Conservation (phyloP, 208 protist genomes). For the Trypanosoma rangeli region DNA sequence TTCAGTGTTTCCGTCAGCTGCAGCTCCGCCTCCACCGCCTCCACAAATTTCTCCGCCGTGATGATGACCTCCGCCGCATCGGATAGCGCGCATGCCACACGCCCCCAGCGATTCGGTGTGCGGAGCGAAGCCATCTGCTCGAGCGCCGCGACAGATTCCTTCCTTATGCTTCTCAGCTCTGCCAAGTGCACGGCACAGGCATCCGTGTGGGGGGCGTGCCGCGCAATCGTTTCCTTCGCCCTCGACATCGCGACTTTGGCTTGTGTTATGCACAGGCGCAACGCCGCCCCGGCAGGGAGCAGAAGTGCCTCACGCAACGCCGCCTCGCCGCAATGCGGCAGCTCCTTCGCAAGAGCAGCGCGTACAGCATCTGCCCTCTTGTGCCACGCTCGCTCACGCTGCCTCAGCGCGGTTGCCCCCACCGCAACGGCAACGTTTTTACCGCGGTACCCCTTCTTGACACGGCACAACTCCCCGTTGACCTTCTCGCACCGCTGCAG, state of each 20-base stretch:
- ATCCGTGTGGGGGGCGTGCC: background rate
- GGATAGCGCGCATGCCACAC: background rate
- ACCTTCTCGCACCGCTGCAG: background rate
- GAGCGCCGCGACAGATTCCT: background rate
- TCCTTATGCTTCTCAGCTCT: background rate
- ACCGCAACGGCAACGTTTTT: constrained; percentile 10
- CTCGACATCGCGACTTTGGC: background rate
- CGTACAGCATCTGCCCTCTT: constrained; percentile 1
- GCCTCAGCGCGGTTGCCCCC: background rate
- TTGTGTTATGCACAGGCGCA: constrained; percentile 6
- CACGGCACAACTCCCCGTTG: constrained; percentile 7
- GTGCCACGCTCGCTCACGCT: constrained; percentile 9
- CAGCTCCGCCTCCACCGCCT: constrained; percentile 1
- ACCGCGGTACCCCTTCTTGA: constrained; percentile 17
- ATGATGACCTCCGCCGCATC: constrained; percentile 1
- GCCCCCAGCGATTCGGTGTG: constrained; percentile 7
- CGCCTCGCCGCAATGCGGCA: constrained; percentile 1
- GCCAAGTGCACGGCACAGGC: background rate
- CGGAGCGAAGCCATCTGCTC: background rate
- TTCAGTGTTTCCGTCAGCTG: constrained; percentile 3
- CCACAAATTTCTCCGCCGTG: constrained; percentile 1
- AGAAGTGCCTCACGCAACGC: constrained; percentile 17
- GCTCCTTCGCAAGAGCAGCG: background rate
- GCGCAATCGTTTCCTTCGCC: background rate
- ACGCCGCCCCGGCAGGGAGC: constrained; percentile 3